phyloP scores from a whole-genome alignment of 805 yeast genomes.

The Candida ascalaphidarum region DNA sequence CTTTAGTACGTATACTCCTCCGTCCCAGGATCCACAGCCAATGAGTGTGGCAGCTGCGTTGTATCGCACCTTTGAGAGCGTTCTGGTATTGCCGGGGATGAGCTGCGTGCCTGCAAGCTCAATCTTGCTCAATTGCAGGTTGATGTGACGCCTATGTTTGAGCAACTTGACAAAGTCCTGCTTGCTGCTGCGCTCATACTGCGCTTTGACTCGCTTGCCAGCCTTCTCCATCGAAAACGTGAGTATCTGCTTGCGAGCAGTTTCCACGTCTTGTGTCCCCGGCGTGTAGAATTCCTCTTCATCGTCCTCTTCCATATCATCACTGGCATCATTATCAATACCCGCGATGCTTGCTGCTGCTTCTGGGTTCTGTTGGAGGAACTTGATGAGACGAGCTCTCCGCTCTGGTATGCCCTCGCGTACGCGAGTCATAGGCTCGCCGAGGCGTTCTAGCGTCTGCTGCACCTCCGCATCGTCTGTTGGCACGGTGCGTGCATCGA shows the following conservation, averaged over 20 bases:
- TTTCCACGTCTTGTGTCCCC: constrained; percentile 46
- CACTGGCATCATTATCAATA: constrained; percentile 15
- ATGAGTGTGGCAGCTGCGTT: constrained; percentile 29
- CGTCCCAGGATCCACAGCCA: constrained; percentile 82
- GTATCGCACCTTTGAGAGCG: constrained; percentile 52
- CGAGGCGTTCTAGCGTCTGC: constrained; percentile 34
- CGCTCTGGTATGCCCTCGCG: constrained; percentile 58
- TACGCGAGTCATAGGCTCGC: constrained; percentile 47
- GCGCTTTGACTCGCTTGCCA: constrained; percentile 21
- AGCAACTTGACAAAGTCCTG: constrained; percentile 36
- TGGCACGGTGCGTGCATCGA: constrained; percentile 30
- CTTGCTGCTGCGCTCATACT: constrained; percentile 15
- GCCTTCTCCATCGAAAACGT: constrained; percentile 42
- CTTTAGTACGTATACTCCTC: constrained; percentile 48
- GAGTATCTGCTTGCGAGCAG: constrained; percentile 46
- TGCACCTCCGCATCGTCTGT: constrained; percentile 61
- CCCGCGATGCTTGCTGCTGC: constrained; percentile 5
- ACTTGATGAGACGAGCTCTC: constrained; percentile 46
- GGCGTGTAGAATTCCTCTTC: constrained; percentile 85
- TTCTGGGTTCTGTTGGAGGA: constrained; percentile 26
- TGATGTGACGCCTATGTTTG: constrained; percentile 36
- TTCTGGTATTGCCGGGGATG: constrained; percentile 48
- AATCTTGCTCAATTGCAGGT: constrained; percentile 19
- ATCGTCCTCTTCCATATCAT: constrained; percentile 33
- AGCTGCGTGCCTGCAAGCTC: constrained; percentile 62